These are phyloP conservation scores for Ceratocystis papillata DNA, from an alignment of 2,329 filamentous ascomycete species.

Conservation along the genomic window DNA sequence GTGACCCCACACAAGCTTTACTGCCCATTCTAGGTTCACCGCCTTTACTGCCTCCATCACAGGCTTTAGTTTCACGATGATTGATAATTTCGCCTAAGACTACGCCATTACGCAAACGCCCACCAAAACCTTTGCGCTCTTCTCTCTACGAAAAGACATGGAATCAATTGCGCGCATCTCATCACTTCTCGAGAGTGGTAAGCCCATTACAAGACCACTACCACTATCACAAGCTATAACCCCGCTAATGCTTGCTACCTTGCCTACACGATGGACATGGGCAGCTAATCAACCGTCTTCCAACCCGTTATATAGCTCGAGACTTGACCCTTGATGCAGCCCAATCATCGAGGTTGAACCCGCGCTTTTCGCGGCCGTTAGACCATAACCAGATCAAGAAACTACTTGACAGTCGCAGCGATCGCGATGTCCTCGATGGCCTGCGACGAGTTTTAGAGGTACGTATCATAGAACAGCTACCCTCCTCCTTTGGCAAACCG, in stretches of 20 bases:
- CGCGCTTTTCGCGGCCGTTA: constrained; percentile 52
- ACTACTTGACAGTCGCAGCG: constrained; percentile 83
- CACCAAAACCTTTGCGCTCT: neutral
- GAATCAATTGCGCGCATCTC: constrained; percentile 94
- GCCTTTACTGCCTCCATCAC: neutral
- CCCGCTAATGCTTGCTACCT: neutral
- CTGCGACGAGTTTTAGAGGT: constrained; percentile 80
- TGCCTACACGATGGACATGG: constrained; percentile 7
- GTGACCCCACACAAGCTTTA: constrained; percentile 9
- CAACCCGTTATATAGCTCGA: constrained; percentile 50
- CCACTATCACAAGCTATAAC: neutral
- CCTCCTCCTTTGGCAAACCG: neutral
- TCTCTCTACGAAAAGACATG: constrained; percentile 44
- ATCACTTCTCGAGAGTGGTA: constrained; percentile 87
- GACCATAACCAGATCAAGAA: constrained; percentile 84
- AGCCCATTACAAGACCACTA: constrained; percentile 27
- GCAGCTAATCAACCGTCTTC: constrained; percentile 11
- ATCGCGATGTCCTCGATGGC: constrained; percentile 86
- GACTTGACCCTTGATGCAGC: constrained; percentile 97
- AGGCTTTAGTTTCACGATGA: neutral
- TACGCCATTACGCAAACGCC: neutral
- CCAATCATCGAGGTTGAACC: constrained; percentile 63
- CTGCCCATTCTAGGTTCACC: constrained; percentile 4
- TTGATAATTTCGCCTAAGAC: too few species aligned
- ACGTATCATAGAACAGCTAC: constrained; percentile 31